Percentiles rank a stretch among this genome's conserved stretches.
Evolutionary conservation across 1,284 basidiomycete species (phyloP).

Genomic region (Ganoderma boninense): DNA sequence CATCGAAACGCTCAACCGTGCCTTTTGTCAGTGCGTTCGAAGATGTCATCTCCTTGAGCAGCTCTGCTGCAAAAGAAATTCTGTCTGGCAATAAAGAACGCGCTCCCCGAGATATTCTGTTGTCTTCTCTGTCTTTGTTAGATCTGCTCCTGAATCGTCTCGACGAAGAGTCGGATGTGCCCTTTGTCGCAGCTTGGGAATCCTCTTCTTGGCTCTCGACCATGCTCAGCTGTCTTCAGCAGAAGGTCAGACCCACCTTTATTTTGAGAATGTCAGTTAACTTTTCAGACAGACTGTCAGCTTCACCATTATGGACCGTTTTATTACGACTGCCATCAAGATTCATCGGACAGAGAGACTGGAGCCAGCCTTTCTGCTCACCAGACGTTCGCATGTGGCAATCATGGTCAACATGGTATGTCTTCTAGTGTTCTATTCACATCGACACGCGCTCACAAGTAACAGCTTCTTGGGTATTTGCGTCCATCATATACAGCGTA

Average conservation of each 20-base stretch:
- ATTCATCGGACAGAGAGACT: constrained; percentile 61
- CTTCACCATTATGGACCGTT: constrained; percentile 73
- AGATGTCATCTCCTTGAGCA: constrained; percentile 57
- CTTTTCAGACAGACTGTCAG: constrained; percentile 56
- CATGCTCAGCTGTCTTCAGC: constrained; percentile 58
- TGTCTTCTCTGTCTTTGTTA: constrained; percentile 58
- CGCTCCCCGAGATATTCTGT: constrained; percentile 56
- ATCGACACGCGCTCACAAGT: background rate
- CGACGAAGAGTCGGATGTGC: constrained; percentile 39
- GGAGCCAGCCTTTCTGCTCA: constrained; percentile 61
- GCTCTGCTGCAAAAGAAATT: constrained; percentile 52
- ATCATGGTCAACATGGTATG: constrained; percentile 61
- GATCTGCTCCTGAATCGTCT: constrained; percentile 56
- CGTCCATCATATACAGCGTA: constrained; percentile 72
- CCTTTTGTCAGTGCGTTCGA: constrained; percentile 69
- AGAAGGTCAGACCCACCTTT: constrained; percentile 52
- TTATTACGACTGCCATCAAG: constrained; percentile 66
- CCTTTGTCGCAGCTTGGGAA: constrained; percentile 59
- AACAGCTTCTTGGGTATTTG: constrained; percentile 81
- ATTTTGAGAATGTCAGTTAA: background rate
- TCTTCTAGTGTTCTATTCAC: background rate
- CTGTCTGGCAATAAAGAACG: constrained; percentile 39
- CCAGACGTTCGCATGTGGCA: constrained; percentile 60
- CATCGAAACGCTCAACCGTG: constrained; percentile 42
- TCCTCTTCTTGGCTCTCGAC: constrained; percentile 62